Conservation (phyloP, 768 basidiomycete species). For the Epithele typhae region DNA sequence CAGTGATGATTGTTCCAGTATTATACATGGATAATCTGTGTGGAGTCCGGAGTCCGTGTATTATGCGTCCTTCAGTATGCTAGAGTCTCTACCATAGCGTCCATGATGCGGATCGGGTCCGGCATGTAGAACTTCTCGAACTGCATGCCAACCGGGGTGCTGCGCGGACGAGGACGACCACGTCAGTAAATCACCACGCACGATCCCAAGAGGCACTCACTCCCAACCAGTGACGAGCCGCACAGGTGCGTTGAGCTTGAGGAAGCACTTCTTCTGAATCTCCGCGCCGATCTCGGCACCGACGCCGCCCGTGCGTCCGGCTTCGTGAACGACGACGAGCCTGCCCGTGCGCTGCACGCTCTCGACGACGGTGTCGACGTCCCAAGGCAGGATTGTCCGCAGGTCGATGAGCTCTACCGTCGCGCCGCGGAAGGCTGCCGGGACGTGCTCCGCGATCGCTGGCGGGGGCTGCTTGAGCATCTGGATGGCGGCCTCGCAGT, state of each 20-base stretch:
- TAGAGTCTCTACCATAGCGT: conserved; percentile 81
- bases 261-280: conserved; percentile 83
- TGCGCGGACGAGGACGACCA: no score
- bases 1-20: no score
- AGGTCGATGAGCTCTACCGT: conserved; percentile 89
- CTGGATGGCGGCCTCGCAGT: conserved; percentile 80
- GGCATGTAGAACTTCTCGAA: conserved; percentile 94
- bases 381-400: conserved; percentile 87
- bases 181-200: background rate
- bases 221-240: conserved; percentile 90
- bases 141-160: conserved; percentile 77
- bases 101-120: conserved; percentile 77
- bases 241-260: conserved; percentile 85
- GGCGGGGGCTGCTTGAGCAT: conserved; percentile 66
- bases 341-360: conserved; percentile 84
- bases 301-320: conserved; percentile 81
- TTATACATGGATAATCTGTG: no score
- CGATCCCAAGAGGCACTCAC: conserved; percentile 48
- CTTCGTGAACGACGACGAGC: conserved; percentile 89
- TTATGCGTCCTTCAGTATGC: conserved; percentile 46
- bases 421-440: conserved; percentile 57
- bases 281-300: conserved; percentile 91
- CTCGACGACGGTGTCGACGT: conserved; percentile 72
- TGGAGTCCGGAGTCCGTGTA: no score
- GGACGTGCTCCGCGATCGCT: conserved; percentile 59